These are phyloP conservation scores for Somion occarium DNA, from an alignment of 1,284 basidiomycete species.

Conservation along the genomic window DNA sequence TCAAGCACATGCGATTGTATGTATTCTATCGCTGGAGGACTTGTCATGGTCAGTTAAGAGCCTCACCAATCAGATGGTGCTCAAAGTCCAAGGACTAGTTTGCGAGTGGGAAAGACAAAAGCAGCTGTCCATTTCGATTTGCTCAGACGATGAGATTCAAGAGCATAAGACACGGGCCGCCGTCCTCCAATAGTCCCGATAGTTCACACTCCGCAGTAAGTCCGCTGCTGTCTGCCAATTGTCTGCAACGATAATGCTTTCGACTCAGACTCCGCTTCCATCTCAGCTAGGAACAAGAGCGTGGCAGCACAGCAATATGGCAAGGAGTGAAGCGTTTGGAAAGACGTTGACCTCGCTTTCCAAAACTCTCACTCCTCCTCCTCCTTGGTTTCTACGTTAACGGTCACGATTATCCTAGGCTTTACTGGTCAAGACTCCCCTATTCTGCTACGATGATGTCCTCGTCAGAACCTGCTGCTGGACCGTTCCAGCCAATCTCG, in stretches of 20 bases:
- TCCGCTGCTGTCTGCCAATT: too few relatives aligned
- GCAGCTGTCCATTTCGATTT: not conserved
- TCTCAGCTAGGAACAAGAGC: not conserved
- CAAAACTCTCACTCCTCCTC: not conserved
- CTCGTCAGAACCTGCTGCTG: constrained; percentile 34
- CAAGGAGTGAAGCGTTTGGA: not conserved
- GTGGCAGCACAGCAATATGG: not conserved
- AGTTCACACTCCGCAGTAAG: too few relatives aligned
- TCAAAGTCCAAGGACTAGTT: not conserved
- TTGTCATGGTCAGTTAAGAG: constrained; percentile 23
- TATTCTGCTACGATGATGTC: constrained; percentile 38
- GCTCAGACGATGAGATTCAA: not conserved
- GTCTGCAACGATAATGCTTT: too few relatives aligned
- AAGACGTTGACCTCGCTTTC: not conserved
- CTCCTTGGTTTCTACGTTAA: not conserved
- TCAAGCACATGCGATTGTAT: constrained; percentile 42
- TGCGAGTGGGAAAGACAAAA: not conserved
- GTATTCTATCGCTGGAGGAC: constrained; percentile 28
- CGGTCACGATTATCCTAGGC: not conserved
- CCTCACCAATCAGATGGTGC: not conserved
- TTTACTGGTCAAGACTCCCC: not conserved
- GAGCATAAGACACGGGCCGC: not conserved
- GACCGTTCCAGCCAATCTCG: constrained; percentile 48
- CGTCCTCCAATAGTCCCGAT: too few relatives aligned
- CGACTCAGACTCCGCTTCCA: too few relatives aligned